Percentiles rank a stretch among this genome's conserved stretches.
phyloP scores from a whole-genome alignment of 306 rosid genomes.

The Trifolium fragiferum region DNA sequence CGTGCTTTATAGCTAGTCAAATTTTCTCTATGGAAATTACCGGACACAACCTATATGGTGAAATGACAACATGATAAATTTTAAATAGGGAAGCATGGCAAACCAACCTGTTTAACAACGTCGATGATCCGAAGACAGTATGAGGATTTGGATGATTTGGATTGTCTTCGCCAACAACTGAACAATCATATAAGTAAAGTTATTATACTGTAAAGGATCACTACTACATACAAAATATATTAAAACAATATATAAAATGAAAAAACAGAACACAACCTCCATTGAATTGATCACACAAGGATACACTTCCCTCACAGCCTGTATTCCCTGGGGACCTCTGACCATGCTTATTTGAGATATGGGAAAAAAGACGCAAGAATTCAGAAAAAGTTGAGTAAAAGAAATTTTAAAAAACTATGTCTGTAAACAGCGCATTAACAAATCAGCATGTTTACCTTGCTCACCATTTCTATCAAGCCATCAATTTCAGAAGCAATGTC shows the following conservation, averaged over 20 bases:
- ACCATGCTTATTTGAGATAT: constrained; percentile 58
- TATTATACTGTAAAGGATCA: constrained; percentile 62
- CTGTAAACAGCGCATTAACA: constrained; percentile 30
- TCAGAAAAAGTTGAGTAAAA: constrained; percentile 17
- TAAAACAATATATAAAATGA: background rate
- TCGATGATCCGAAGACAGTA: constrained; percentile 66
- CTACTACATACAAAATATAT: constrained; percentile 4
- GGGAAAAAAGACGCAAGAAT: constrained; percentile 37
- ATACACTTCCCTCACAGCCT: constrained; percentile 63
- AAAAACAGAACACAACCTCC: constrained; percentile 28
- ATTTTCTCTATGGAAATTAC: too few species aligned
- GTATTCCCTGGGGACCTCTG: constrained; percentile 72
- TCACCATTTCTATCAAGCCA: constrained; percentile 90
- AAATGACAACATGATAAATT: too few species aligned
- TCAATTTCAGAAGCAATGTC: constrained; percentile 97
- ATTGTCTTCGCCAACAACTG: constrained; percentile 62
- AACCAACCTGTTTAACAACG: constrained; percentile 76
- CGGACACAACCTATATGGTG: too few species aligned
- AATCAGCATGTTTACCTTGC: constrained; percentile 65
- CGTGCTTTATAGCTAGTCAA: too few species aligned
- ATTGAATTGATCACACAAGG: constrained; percentile 54
- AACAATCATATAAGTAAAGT: constrained; percentile 66
- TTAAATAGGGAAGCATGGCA: too few species aligned
- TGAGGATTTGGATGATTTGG: constrained; percentile 49
- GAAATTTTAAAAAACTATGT: background rate